phyloP scores from a whole-genome alignment of 805 yeast species.

The Myxozyma sirexii region DNA sequence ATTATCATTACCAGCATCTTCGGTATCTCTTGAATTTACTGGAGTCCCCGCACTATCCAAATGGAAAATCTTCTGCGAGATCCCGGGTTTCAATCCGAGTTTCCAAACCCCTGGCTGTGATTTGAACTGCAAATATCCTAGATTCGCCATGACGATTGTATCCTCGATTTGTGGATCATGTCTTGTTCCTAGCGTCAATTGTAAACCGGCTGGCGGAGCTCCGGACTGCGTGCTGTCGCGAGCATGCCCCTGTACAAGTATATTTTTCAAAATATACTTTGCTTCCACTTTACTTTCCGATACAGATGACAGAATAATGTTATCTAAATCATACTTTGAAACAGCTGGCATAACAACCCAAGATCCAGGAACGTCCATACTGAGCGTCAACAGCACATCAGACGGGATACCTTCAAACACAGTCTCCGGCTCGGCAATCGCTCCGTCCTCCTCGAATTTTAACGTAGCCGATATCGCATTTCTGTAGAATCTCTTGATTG shows the following conservation, averaged over 20 bases:
- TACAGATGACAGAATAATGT: constrained; percentile 52
- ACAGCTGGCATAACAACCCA: constrained; percentile 67
- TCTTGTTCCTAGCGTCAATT: constrained; percentile 48
- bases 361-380: constrained; percentile 60
- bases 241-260: constrained; percentile 74
- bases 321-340: constrained; percentile 63
- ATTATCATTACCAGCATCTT: constrained; percentile 2
- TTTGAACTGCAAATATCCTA: constrained; percentile 82
- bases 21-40: constrained; percentile 14
- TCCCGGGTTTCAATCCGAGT: constrained; percentile 51
- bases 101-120: constrained; percentile 73
- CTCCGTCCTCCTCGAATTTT: constrained; percentile 40
- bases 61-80: constrained; percentile 49
- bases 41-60: constrained; percentile 44
- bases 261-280: constrained; percentile 52
- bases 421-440: constrained; percentile 39
- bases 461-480: constrained; percentile 48
- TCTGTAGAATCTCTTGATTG: constrained; percentile 62
- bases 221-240: constrained; percentile 45
- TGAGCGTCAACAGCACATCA: constrained; percentile 55
- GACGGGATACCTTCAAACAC: constrained; percentile 55
- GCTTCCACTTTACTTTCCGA: constrained; percentile 46
- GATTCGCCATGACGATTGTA: constrained; percentile 73
- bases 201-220: constrained; percentile 56
- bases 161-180: constrained; percentile 46